These are phyloP conservation scores for Penicillium crystallinum DNA, from an alignment of 495 filamentous ascomycete species.

Conservation along the genomic window DNA sequence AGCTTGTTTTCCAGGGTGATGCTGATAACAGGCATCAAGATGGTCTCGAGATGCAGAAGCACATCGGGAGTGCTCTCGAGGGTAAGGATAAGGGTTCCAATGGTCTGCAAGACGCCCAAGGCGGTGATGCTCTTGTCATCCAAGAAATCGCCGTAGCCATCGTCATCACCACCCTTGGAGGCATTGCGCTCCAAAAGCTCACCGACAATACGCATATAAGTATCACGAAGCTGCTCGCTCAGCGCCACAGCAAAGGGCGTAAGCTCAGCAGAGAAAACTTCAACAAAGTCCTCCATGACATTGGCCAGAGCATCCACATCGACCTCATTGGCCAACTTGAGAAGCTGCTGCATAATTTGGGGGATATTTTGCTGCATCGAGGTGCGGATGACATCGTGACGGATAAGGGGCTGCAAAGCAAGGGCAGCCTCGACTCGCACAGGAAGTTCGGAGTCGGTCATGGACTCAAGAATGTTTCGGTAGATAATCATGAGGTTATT, in stretches of 20 bases:
- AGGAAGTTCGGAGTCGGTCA: conserved; percentile 86
- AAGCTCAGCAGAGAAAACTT: conserved; percentile 91
- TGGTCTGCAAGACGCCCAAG: conserved; percentile 92
- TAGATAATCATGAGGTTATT: conserved; percentile 94
- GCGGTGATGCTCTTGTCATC: conserved; percentile 99
- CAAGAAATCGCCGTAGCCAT: conserved; percentile 79
- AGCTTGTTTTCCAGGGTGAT: conserved; percentile 97
- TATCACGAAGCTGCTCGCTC: conserved; percentile 93
- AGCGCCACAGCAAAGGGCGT: conserved; percentile 98
- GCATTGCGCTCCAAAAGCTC: conserved; percentile 82
- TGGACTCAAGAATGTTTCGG: conserved; percentile 91
- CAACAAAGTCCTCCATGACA: conserved; percentile 99
- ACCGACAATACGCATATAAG: conserved; percentile 87
- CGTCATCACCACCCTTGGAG: conserved; percentile 64
- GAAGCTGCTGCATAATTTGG: conserved; percentile 98
- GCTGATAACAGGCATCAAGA: conserved; percentile 93
- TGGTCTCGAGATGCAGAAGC: conserved; percentile 84
- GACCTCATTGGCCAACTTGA: conserved; percentile 93
- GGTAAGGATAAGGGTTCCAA: conserved; percentile 93
- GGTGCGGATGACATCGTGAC: conserved; percentile 86
- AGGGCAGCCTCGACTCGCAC: conserved; percentile 93
- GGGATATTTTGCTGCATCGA: conserved; percentile 98
- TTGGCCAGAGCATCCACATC: conserved; percentile 94
- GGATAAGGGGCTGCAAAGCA: conserved; percentile 89
- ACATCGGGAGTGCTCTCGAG: conserved; percentile 96